Evolutionary conservation across 2,329 filamentous ascomycete species (phyloP).

Genomic region (Trichoderma polysporum): DNA sequence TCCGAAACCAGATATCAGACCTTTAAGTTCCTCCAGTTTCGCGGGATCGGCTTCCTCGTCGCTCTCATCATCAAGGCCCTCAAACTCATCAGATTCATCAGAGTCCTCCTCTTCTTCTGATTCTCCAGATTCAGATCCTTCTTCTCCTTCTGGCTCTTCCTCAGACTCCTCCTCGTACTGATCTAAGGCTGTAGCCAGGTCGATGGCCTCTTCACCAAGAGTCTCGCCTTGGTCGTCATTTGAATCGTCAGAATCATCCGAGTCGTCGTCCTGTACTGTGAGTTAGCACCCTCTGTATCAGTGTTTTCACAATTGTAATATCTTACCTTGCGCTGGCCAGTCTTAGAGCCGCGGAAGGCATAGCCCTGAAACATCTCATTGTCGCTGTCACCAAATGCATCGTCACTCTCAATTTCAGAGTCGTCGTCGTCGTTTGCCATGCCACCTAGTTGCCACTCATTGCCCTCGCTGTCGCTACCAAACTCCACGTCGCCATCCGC

Average conservation of each 20-base stretch:
- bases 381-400: conserved; percentile 86
- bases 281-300: background rate
- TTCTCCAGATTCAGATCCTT: conserved; percentile 43
- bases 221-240: conserved; percentile 57
- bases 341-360: conserved; percentile 50
- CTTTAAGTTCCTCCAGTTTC: conserved; percentile 64
- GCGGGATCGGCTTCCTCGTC: conserved; percentile 49
- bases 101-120: conserved; percentile 48
- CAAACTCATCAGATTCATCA: conserved; percentile 38
- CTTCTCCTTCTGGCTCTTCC: conserved; percentile 48
- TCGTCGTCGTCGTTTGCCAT: conserved; percentile 58
- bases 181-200: conserved; percentile 57
- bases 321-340: conserved; percentile 35
- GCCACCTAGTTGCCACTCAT: conserved; percentile 76
- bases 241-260: conserved; percentile 49
- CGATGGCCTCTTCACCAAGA: conserved; percentile 59
- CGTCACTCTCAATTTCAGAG: conserved; percentile 66
- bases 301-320: background rate
- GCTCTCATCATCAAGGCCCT: conserved; percentile 50
- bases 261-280: conserved; percentile 50
- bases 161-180: conserved; percentile 52
- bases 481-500: conserved; percentile 63
- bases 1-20: conserved; percentile 66
- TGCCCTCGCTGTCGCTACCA: conserved; percentile 81
- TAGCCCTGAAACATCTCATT: conserved; percentile 82